phyloP scores from a whole-genome alignment of 176 grass and related monocot genomes.

The Rhynchospora tenuis region DNA sequence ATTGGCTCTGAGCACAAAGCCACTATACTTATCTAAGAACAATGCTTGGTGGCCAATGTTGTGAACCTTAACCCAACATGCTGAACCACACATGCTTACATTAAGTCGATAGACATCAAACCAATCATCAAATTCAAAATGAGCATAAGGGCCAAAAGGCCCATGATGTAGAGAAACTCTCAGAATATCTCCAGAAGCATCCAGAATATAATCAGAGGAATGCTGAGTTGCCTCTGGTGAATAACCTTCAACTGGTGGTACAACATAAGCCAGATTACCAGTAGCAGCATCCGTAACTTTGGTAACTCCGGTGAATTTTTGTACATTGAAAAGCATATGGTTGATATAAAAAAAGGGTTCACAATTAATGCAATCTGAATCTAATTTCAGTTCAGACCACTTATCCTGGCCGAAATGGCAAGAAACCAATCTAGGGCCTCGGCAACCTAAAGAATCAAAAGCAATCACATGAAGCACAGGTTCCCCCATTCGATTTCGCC shows the following conservation, averaged over 20 bases:
- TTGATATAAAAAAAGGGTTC: background rate
- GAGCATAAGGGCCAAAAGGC: no score
- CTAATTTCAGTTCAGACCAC: background rate
- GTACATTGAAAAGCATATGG: background rate
- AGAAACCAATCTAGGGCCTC: background rate
- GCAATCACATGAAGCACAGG: background rate
- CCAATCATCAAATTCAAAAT: background rate
- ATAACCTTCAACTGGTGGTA: background rate
- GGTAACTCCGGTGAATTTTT: background rate
- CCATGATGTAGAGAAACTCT: background rate
- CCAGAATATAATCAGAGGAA: background rate
- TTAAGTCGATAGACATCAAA: background rate
- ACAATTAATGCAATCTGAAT: background rate
- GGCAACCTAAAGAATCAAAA: background rate
- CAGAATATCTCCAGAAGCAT: background rate
- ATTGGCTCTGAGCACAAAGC: background rate
- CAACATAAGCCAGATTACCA: background rate
- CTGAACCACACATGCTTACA: background rate
- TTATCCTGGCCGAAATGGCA: background rate
- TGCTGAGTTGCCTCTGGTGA: background rate
- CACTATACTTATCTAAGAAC: background rate
- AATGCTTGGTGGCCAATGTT: background rate
- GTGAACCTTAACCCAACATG: background rate
- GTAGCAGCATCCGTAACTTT: background rate
- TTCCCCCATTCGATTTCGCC: background rate